Conservation (phyloP, 768 basidiomycete genomes). For the Flagelloscypha sp. region DNA sequence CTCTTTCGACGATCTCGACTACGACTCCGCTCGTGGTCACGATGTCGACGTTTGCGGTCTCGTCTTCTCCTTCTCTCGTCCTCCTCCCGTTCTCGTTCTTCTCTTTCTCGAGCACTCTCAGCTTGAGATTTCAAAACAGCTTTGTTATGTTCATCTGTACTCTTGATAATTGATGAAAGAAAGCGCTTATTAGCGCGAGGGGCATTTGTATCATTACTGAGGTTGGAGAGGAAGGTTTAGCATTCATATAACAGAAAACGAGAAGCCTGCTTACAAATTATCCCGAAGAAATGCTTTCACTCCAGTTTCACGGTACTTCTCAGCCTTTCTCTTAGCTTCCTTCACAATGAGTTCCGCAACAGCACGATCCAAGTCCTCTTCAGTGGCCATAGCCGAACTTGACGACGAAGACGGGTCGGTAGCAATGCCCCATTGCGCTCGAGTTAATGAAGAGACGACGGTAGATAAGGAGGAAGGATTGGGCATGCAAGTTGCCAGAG, state of each 20-base stretch:
- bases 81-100: slow-evolving; percentile 62
- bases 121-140: slow-evolving; percentile 71
- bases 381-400: slow-evolving; percentile 47
- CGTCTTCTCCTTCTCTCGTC: slow-evolving; percentile 53
- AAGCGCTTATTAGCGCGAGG: slow-evolving; percentile 82
- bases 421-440: slow-evolving; percentile 77
- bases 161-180: slow-evolving; percentile 78
- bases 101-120: slow-evolving; percentile 60
- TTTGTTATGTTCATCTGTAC: slow-evolving; percentile 94
- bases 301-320: slow-evolving; percentile 68
- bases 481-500: too few species aligned
- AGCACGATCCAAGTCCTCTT: slow-evolving; percentile 85
- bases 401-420: too few species aligned
- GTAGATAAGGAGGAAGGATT: slow-evolving; percentile 61
- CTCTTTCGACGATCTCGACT: too few species aligned
- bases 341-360: slow-evolving; percentile 87
- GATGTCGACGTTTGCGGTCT: slow-evolving; percentile 12
- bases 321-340: slow-evolving; percentile 90
- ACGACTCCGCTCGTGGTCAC: too few species aligned
- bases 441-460: slow-evolving; percentile 75
- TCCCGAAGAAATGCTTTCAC: slow-evolving; percentile 68
- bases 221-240: not conserved
- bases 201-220: slow-evolving; percentile 48
- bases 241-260: not conserved
- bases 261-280: slow-evolving; percentile 29